Conservation (phyloP, 305 asterid species). For the Petunia hybrid region DNA sequence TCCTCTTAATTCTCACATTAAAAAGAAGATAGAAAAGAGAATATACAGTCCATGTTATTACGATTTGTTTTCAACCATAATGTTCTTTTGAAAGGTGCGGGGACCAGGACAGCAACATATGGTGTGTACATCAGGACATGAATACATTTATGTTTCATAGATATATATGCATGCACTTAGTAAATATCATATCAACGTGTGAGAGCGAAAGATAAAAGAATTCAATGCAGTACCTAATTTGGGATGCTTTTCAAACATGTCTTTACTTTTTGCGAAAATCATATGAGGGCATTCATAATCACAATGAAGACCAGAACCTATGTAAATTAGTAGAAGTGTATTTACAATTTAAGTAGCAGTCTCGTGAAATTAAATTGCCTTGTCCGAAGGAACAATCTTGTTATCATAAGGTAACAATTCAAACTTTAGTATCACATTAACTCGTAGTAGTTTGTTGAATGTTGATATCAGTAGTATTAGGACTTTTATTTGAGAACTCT, state of each 20-base stretch:
- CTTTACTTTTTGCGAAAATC: neutral
- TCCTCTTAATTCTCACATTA: neutral
- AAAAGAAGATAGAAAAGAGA: neutral
- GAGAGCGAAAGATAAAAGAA: constrained; percentile 47
- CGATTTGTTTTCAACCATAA: neutral
- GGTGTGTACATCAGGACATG: neutral
- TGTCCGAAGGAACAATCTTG: no score
- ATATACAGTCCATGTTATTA: neutral
- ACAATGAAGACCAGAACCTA: no score
- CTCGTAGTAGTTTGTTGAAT: no score
- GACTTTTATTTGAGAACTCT: no score
- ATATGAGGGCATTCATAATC: no score
- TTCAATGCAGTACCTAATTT: constrained; percentile 45
- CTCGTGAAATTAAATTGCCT: no score
- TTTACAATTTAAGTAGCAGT: no score
- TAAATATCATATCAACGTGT: constrained; percentile 25
- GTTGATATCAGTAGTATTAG: no score
- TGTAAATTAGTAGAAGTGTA: no score
- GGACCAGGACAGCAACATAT: neutral
- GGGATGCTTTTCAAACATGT: no score
- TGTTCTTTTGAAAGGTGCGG: neutral
- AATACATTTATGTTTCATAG: neutral
- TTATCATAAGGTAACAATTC: no score
- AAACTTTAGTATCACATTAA: no score
- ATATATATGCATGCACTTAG: neutral